Evolutionary conservation across 169 alveolate species (phyloP).

Genomic region (Condylostoma magnum): DNA sequence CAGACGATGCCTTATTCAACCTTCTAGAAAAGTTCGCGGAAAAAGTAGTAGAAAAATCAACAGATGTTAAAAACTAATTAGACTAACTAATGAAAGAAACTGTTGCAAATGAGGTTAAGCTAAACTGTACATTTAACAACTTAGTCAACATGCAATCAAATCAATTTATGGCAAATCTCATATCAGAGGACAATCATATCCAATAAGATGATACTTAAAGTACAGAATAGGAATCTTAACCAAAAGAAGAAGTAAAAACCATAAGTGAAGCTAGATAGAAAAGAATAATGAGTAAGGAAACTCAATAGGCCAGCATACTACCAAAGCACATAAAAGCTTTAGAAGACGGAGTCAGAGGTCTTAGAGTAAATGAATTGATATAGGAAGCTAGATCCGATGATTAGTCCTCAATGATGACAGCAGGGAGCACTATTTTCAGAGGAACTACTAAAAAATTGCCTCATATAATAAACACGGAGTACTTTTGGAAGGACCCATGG

Average conservation of each 20-base stretch:
- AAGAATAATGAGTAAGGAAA: slow-evolving; percentile 18
- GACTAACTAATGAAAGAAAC: not conserved
- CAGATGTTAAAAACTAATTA: not conserved
- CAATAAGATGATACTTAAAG: slow-evolving; percentile 5
- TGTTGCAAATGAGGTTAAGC: not conserved
- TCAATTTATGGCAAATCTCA: slow-evolving; percentile 24
- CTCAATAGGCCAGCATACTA: slow-evolving; percentile 12
- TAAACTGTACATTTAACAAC: slow-evolving; percentile 21
- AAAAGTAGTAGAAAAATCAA: not conserved
- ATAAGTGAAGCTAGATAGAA: slow-evolving; percentile 7
- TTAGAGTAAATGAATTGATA: slow-evolving; percentile 19
- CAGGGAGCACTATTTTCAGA: slow-evolving; percentile 17
- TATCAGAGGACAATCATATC: slow-evolving; percentile 1
- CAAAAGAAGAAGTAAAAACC: not conserved
- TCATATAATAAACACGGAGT: slow-evolving; percentile 1
- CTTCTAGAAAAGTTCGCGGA: slow-evolving; percentile 20
- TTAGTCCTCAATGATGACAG: not conserved
- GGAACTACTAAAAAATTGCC: slow-evolving; percentile 29
- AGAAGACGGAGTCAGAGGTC: slow-evolving; percentile 8
- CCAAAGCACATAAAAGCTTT: slow-evolving; percentile 24
- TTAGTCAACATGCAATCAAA: slow-evolving; percentile 7
- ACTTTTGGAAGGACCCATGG: slow-evolving; percentile 29
- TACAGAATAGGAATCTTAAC: not conserved
- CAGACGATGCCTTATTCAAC: too few relatives aligned
- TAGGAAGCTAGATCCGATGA: slow-evolving; percentile 23